A percentile compares a stretch with the other conserved stretches of the same genome.
phyloP scores from a whole-genome alignment of 768 basidiomycete genomes.

The Pulveroboletus sp. region DNA sequence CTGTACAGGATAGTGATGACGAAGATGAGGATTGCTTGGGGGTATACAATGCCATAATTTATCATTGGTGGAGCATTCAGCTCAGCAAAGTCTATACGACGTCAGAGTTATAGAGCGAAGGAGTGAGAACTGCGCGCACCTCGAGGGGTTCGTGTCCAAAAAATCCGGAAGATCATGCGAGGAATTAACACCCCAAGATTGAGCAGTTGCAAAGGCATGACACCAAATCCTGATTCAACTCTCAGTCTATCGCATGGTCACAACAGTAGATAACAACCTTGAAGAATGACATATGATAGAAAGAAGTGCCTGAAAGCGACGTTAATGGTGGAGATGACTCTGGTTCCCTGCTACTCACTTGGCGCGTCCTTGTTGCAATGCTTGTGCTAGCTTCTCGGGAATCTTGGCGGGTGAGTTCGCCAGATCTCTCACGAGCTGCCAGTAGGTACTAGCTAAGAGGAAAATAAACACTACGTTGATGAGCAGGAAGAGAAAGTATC shows the following conservation, averaged over 20 bases:
- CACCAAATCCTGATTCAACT: slow-evolving; percentile 60
- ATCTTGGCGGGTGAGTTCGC: slow-evolving; percentile 93
- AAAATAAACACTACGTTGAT: slow-evolving; percentile 94
- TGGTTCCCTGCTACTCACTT: slow-evolving; percentile 37
- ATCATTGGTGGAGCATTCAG: slow-evolving; percentile 97
- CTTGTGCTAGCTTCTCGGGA: slow-evolving; percentile 84
- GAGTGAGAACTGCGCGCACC: slow-evolving; percentile 41
- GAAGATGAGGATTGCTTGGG: slow-evolving; percentile 94
- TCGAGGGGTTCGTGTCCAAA: slow-evolving; percentile 85
- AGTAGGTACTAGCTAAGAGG: slow-evolving; percentile 86
- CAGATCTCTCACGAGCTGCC: slow-evolving; percentile 85
- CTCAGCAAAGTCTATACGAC: slow-evolving; percentile 80
- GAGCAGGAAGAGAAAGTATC: slow-evolving; percentile 91
- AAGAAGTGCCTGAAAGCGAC: slow-evolving; percentile 61
- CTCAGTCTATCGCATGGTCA: slow-evolving; percentile 2
- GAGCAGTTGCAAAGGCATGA: slow-evolving; percentile 93
- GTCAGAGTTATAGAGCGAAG: neutral
- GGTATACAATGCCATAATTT: slow-evolving; percentile 96
- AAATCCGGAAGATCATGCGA: slow-evolving; percentile 63
- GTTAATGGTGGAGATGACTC: slow-evolving; percentile 10
- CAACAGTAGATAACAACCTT: slow-evolving; percentile 43
- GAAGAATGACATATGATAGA: slow-evolving; percentile 77
- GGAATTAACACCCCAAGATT: slow-evolving; percentile 88
- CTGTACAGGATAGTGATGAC: slow-evolving; percentile 94
- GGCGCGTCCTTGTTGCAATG: slow-evolving; percentile 73